Conservation (phyloP, 305 asterid genomes). For the Stenogyne calaminthoides region DNA sequence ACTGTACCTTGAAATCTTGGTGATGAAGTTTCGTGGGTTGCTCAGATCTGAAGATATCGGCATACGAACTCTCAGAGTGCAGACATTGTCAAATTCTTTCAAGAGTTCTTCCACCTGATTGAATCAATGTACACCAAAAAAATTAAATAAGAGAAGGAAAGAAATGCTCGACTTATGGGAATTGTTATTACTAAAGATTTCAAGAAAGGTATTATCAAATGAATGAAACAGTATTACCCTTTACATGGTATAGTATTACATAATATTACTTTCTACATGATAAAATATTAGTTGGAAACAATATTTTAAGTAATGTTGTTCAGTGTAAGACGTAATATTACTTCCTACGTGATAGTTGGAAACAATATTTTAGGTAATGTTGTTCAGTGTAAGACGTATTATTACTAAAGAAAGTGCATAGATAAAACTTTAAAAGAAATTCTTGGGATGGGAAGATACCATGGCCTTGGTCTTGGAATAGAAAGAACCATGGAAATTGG, state of each 20-base stretch:
- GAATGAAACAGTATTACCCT: neutral
- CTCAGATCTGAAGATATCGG: conserved; percentile 85
- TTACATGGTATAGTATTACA: neutral
- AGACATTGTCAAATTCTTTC: conserved; percentile 81
- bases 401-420: neutral
- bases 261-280: neutral
- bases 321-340: neutral
- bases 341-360: neutral
- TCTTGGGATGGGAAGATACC: conserved; percentile 42
- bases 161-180: neutral
- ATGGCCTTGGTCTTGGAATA: conserved; percentile 97
- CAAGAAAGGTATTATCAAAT: neutral
- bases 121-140: conserved; percentile 4
- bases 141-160: neutral
- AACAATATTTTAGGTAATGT: neutral
- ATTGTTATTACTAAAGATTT: neutral
- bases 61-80: conserved; percentile 94
- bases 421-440: neutral
- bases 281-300: neutral
- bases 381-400: neutral
- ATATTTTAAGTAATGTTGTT: neutral
- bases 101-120: conserved; percentile 84
- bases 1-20: conserved; percentile 80
- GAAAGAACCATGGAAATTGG: conserved; percentile 86
- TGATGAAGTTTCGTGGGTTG: conserved; percentile 93